These are phyloP conservation scores for Alloteropsis semialata DNA, from an alignment of 176 grass and related monocot species.

Conservation along the genomic window DNA sequence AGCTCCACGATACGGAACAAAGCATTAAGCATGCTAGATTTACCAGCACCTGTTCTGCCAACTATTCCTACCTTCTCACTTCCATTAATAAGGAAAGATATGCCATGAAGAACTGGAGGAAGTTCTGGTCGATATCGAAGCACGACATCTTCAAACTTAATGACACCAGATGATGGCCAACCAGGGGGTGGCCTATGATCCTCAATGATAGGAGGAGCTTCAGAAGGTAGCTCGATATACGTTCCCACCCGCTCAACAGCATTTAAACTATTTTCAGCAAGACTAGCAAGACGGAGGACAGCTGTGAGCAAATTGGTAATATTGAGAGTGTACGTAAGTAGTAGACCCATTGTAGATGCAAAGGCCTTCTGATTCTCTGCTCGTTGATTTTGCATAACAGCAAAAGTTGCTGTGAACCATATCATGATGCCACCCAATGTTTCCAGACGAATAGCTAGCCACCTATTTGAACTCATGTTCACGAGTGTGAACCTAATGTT, in stretches of 20 bases:
- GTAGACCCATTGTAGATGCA: slow-evolving; percentile 97
- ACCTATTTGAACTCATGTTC: slow-evolving; percentile 89
- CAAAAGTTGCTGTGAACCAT: slow-evolving; percentile 97
- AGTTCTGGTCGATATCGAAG: slow-evolving; percentile 95
- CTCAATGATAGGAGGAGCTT: slow-evolving; percentile 93
- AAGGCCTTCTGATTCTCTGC: slow-evolving; percentile 87
- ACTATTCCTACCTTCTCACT: slow-evolving; percentile 96
- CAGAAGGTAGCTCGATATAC: slow-evolving; percentile 86
- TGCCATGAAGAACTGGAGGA: slow-evolving; percentile 94
- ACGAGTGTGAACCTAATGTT: slow-evolving; percentile 96
- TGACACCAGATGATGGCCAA: slow-evolving; percentile 85
- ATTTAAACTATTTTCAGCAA: slow-evolving; percentile 99
- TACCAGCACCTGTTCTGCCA: slow-evolving; percentile 95
- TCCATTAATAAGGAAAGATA: slow-evolving; percentile 92
- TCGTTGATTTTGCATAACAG: slow-evolving; percentile 96
- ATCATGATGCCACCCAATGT: slow-evolving; percentile 98
- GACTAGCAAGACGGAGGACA: slow-evolving; percentile 87
- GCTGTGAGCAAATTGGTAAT: slow-evolving; percentile 88
- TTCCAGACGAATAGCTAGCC: slow-evolving; percentile 96
- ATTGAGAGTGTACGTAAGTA: slow-evolving; percentile 92
- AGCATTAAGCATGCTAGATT: slow-evolving; percentile 99
- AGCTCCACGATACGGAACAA: slow-evolving; percentile 93
- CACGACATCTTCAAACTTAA: slow-evolving; percentile 85
- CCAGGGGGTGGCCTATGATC: slow-evolving; percentile 79
- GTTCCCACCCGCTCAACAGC: slow-evolving; percentile 90